Evolutionary conservation across 2,329 filamentous ascomycete species (phyloP), one percentile per base, ranked within the genome.

Genomic region (Berkeleyomyces rouxiae): DNA sequence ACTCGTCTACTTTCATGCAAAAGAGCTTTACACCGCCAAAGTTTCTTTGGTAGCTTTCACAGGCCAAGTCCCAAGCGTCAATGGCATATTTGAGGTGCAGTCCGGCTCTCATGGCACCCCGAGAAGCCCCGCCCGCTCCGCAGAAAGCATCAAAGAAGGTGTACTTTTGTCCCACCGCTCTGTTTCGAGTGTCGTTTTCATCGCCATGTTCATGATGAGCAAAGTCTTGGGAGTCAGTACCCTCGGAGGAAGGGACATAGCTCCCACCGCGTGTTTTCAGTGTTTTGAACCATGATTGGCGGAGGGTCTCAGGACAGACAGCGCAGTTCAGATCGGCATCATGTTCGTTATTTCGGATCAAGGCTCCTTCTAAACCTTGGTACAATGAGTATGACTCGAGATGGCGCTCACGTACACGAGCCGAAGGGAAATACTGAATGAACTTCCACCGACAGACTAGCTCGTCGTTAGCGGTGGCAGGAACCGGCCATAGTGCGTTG

Each of bases 131-230:
- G 0, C 89, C 88, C 1, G 81, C 86, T 1, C 88, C 87, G 42
- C 82, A 86, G 66, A 88, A 93, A 0, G 80, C 78, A 68, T 93
- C 89, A 1, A 82, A 86, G 33, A 85, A 81, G 0, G 83, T 87
- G 65, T 88, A 88, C 46, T 74, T 75, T 55, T 81, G 78, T 0
- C 71, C 71, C 0, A 62, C 63, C 0, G 63, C 40, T 13, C 68
- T 62, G 9, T 58, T 7, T 40, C 60, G 57, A 43, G 16, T 53
- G 10, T 31, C 0, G 10, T 39, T 7, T 55, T 7, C 10, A 7
- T 7, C 13, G 39, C 11, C 2, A 3, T 9, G 11, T n/a, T 7
- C 3, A 39, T 55, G 33, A 2, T 39, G 6, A 7, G 4, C 2
- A 10, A 37, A 36, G 11, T 37, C 9, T 36, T 7, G 10, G 9